Evolutionary conservation across 306 rosid genomes (phyloP), one percentile per base, ranked within the genome.

Genomic region (Purshia tridentata): DNA sequence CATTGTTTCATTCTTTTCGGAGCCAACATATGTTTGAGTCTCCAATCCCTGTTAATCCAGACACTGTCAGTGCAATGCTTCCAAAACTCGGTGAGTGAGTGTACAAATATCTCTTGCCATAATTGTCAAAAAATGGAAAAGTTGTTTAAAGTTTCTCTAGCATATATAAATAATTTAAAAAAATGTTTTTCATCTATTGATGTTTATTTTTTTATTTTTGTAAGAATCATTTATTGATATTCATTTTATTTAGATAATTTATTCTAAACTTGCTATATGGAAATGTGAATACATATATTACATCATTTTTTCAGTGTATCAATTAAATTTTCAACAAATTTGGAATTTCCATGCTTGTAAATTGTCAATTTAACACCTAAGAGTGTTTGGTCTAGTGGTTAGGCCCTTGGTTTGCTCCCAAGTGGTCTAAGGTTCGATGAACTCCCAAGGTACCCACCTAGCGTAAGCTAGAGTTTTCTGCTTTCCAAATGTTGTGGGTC

Each of bases 31-130:
- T 88, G 86, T 95, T 88, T 59, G 99, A 95, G 80, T 77, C 86
- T 63, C 86, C 95, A 59, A 80, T 90, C 71, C 85, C 89, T 54
- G 93, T 90, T 76, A 88, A 88, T 81, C 85, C 89, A 11, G 97
- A 88, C 67, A 95, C 99, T 63, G 77, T 95, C 61, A 85, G 80
- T 78, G 97, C 99, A 22, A 92, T 92, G 99, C 88, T 95, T 44
- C 88, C 95, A 35, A 91, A 84, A 84, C 93, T 95, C 11, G 81
- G 99, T 95, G 84, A 79, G 90, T 74, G 9, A 79, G 90, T 74
- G 9, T 69, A 52, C 19, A 53, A 37, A 68, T 78, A 48, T 46
- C 56, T 55, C 22, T 44, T 68, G 67, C 29, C 5, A 2, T 68
- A 51, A 9, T 11, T 57, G 35, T 52, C 19, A 3, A 74, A 65